Conservation (phyloP, 768 basidiomycete species). For the Lactarius hengduanensis region DNA sequence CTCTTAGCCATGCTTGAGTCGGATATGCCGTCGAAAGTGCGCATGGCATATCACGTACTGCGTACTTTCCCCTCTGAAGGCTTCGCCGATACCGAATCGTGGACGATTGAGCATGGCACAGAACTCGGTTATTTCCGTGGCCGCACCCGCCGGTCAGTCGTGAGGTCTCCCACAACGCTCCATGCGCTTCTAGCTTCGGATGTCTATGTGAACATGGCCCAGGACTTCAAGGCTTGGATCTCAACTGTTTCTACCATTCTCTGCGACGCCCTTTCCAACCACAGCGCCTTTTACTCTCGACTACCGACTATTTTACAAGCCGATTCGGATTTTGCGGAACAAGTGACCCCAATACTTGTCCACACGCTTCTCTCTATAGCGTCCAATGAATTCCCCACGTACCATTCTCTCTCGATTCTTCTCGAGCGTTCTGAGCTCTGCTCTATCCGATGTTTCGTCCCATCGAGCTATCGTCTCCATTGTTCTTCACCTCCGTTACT, state of each 20-base stretch:
- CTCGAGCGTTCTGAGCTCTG: slow-evolving; percentile 47
- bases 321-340: slow-evolving; percentile 58
- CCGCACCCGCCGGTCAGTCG: slow-evolving; percentile 26
- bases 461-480: slow-evolving; percentile 66
- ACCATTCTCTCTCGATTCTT: slow-evolving; percentile 53
- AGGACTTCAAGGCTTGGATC: slow-evolving; percentile 64
- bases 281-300: slow-evolving; percentile 66
- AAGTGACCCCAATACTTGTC: slow-evolving; percentile 72
- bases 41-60: slow-evolving; percentile 25
- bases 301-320: slow-evolving; percentile 56
- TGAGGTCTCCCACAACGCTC: slow-evolving; percentile 39
- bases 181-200: slow-evolving; percentile 39
- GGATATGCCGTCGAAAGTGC: slow-evolving; percentile 25
- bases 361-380: slow-evolving; percentile 53
- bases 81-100: slow-evolving; percentile 16
- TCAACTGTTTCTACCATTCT: slow-evolving; percentile 54
- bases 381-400: slow-evolving; percentile 33
- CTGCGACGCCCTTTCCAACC: slow-evolving; percentile 52
- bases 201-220: slow-evolving; percentile 40
- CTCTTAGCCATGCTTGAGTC: slow-evolving; percentile 26
- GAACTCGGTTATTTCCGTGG: slow-evolving; percentile 33
- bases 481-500: slow-evolving; percentile 78
- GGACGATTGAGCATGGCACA: slow-evolving; percentile 23
- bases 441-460: slow-evolving; percentile 42
- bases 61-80: slow-evolving; percentile 23